Base-by-base conservation (phyloP, 1,139 yeast species). In the Yamadazyma conglobata region DNA sequence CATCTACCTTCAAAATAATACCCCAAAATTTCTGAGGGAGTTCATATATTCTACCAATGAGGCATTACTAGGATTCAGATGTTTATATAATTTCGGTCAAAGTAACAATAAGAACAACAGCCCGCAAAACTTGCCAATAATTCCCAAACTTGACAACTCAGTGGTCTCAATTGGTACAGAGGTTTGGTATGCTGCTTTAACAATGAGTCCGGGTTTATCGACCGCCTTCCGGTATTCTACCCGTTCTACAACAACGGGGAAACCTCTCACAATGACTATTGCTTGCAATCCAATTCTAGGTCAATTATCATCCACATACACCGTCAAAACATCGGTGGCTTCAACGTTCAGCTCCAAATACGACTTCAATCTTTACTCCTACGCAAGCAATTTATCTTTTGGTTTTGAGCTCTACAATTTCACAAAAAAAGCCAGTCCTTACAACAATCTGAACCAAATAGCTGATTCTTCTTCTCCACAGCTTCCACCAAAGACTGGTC, bases 211-310 rank as follows among this genome's bases (percentile, higher is more conserved):
- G 0, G 93, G 91, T 0, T 43, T 91, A 14, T 85, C 96, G 1
- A 76, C 94, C 0, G 93, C 95, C 0, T 56, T 87, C 34, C 63
- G 96, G 32, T 91, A 91, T 52, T 76, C 93, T 2, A 86, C 96
- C 0, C 79, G 87, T 38, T 83, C 96, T 0, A 79, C 95, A 0
- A 77, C 83, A 31, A 83, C 94, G 0, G 94, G 93, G 2, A 83
- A 86, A 39, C 98, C 99, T 0, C 57, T 89, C 39, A 85, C 95
- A 0, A 75, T 91, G 74, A 85, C 97, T 0, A 51, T 91, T 20
- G 82, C 95, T 2, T 72, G 85, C 36, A 91, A 91, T 53, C 99
- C 99, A 2, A 65, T 91, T 9, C 68, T 91, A 54, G 99, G 98
- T 3, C 94, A 89, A 44, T 58, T 93, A 5, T 82, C 95, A 1